Conservation (phyloP, 2,329 filamentous ascomycete genomes). For the Xylariaceae sp. region DNA sequence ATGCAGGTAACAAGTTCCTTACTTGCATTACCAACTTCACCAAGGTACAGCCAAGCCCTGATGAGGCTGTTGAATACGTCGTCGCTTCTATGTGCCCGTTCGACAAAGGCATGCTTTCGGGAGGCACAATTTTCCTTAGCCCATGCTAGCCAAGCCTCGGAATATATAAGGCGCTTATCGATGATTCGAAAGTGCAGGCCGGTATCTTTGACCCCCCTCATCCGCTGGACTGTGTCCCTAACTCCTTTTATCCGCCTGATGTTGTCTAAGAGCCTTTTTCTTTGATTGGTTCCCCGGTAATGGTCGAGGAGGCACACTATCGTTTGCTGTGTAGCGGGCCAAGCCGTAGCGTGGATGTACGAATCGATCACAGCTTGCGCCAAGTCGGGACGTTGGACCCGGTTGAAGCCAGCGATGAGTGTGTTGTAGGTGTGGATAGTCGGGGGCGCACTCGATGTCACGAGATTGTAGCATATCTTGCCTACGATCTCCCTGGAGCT, state of each 20-base stretch:
- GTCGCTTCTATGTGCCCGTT: constrained; percentile 44
- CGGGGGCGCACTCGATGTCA: constrained; percentile 63
- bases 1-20: constrained; percentile 35
- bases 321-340: constrained; percentile 53
- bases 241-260: constrained; percentile 50
- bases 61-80: constrained; percentile 50
- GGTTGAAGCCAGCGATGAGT: constrained; percentile 67
- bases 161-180: constrained; percentile 33
- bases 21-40: constrained; percentile 30
- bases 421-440: constrained; percentile 72
- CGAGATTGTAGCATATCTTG: constrained; percentile 68
- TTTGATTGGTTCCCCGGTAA: constrained; percentile 46
- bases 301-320: constrained; percentile 54
- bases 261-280: constrained; percentile 47
- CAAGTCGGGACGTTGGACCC: constrained; percentile 51
- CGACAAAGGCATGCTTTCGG: constrained; percentile 36
- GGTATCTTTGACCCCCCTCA: constrained; percentile 46
- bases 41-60: constrained; percentile 51
- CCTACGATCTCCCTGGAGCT: constrained; percentile 37
- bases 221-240: constrained; percentile 46
- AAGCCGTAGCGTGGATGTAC: constrained; percentile 47
- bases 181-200: constrained; percentile 31
- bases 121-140: constrained; percentile 35
- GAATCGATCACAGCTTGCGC: constrained; percentile 57
- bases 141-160: constrained; percentile 30